Base-by-base conservation (phyloP, 2,329 filamentous ascomycete species). In the Aspergillus quadrilineatus region DNA sequence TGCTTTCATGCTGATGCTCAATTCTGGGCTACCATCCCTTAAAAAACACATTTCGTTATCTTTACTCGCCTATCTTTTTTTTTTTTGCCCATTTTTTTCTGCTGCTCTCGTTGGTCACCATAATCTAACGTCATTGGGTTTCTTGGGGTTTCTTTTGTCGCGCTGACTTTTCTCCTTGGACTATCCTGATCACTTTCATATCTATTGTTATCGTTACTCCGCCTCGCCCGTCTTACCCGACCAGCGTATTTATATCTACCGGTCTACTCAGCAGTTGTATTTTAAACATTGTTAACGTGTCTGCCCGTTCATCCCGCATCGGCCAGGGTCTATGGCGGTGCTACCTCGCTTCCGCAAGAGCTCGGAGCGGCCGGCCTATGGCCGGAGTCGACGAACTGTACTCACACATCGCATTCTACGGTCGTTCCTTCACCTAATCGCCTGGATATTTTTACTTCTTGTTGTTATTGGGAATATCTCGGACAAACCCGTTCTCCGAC, bases 361-460 rank as follows among this genome's bases (percentile, higher is more conserved):
- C 10, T 55, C 64, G 41, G 48, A 57, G 37, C 66, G 68, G 51
- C 65, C 69, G 47, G 58, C 65, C 37, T 66, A 65, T 56, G 67
- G 69, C 39, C 61, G 70, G 53, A 66, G 61, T 41, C 60, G 58
- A 34, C 67, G 66, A 44, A 76, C 63, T 36, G 69, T 73, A 14
- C 78, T 80, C 49, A 81, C 80, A 71, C 88, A 87, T 68, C 83
- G 89, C 57, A 71, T 87, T 26, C 69, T 88, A 46, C 85, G 88
- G 46, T 85, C 84, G 32, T 75, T 89, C 61, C 82, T 88, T 67
- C 93, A 94, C 71, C 78, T 92, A 59, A 69, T 94, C 59, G 82
- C 89, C 39, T 82, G 89, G 61, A 80, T 93, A 61, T 95, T 96
- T 72, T 79, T 95, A 39, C 83, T 96, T 59, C 83, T 96, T 64